Base-by-base conservation (phyloP, 805 yeast genomes). In the Metschnikowia gruessii region DNA sequence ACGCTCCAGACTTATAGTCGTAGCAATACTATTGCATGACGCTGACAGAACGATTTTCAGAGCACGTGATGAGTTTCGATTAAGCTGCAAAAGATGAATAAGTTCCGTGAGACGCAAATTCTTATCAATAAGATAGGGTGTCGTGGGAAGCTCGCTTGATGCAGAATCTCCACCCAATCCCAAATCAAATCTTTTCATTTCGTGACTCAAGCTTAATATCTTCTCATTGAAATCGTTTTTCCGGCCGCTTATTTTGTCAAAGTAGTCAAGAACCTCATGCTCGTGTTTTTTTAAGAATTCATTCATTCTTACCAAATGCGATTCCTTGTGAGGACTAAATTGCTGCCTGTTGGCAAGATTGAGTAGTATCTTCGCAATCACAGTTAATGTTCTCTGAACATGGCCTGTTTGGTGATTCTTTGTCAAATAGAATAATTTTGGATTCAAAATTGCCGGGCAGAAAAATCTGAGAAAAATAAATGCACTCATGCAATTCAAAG, bases 401-500 rank as follows among this genome's bases (percentile, higher is more conserved):
- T 74, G 73, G 1, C 90, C 88, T 8, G 82, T 75, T 49, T 89
- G 88, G 55, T 87, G 92, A 31, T 78, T 73, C 42, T 79, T 75
- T 0, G 88, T 79, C 41, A 94, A 69, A 50, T 83, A 82, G 62
- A 89, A 90, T 40, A 91, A 64, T 57, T 88, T 89, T 0, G 99
- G 99, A 58, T 89, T 91, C 59, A 94, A 67, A 24, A 92, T 78
- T 0, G 96, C 96, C 0, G 99, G 98, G 57, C 97, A 90, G 53
- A 90, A 78, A 63, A 72, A 72, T 47, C 76, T 55, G 49, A 92
- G 67, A 61, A 92, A 94, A 11, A 92, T 68, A 57, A 94, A 87
- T 0, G 96, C 90, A 17, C 94, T 79, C 28, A 91, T 68, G 41
- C 95, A 86, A 58, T 90, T 85, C 48, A 85, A 69, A 0, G 89